A percentile compares a stretch with the other conserved stretches of the same genome.
phyloP scores from a whole-genome alignment of 1,284 basidiomycete species.

The Chondrostereum purpureum region DNA sequence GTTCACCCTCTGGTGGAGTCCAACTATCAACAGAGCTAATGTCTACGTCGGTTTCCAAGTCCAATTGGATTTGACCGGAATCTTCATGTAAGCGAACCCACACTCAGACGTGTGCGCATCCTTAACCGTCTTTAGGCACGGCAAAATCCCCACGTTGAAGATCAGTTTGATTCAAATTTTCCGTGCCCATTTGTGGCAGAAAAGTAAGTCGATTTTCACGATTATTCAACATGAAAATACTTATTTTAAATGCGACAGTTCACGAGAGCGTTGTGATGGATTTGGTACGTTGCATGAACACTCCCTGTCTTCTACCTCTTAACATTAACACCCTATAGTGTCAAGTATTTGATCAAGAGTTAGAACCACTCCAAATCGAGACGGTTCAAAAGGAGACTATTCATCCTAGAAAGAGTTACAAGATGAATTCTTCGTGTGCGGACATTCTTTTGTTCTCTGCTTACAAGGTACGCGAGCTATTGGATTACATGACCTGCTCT shows the following conservation, averaged over 20 bases:
- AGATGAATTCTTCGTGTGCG: slow-evolving; percentile 98
- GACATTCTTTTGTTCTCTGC: slow-evolving; percentile 97
- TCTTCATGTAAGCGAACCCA: slow-evolving; percentile 60
- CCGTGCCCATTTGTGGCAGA: slow-evolving; percentile 99
- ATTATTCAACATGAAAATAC: slow-evolving; percentile 5
- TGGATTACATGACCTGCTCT: slow-evolving; percentile 2
- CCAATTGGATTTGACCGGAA: slow-evolving; percentile 93
- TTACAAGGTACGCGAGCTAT: slow-evolving; percentile 59
- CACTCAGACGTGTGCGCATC: not conserved
- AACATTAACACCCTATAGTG: slow-evolving; percentile 40
- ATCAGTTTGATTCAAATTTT: slow-evolving; percentile 99
- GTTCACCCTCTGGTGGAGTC: slow-evolving; percentile 99
- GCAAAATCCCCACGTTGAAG: slow-evolving; percentile 96
- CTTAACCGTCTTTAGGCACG: slow-evolving; percentile 63
- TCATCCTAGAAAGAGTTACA: slow-evolving; percentile 99
- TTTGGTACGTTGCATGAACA: slow-evolving; percentile 47
- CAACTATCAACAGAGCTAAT: slow-evolving; percentile 96
- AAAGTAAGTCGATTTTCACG: slow-evolving; percentile 56
- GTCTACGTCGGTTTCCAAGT: slow-evolving; percentile 99
- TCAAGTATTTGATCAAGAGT: slow-evolving; percentile 98
- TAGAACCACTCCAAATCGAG: slow-evolving; percentile 97
- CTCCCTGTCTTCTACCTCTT: not conserved
- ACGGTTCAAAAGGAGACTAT: slow-evolving; percentile 99
- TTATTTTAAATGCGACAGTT: slow-evolving; percentile 34
- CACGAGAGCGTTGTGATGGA: slow-evolving; percentile 96